phyloP scores from a whole-genome alignment of 805 yeast genomes.

The Blastobotrys chiropterorum region DNA sequence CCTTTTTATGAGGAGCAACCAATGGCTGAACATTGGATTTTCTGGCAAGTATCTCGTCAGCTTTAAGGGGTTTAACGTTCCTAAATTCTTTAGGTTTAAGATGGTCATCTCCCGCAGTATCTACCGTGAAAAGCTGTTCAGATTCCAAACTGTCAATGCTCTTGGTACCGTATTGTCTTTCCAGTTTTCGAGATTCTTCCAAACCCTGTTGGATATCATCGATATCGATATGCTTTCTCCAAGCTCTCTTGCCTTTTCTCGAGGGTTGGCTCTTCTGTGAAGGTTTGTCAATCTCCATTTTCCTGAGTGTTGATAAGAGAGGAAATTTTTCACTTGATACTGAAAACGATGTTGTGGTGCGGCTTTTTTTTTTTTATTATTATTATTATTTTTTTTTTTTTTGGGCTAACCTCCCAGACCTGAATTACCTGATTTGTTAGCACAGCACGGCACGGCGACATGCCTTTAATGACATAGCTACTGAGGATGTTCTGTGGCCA shows the following conservation, averaged over 20 bases:
- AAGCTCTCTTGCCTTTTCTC: conserved; percentile 85
- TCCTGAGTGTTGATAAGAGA: neutral
- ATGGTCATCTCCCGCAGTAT: conserved; percentile 55
- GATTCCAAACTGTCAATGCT: conserved; percentile 33
- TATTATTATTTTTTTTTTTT: too few species aligned
- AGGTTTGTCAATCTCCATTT: conserved; percentile 44
- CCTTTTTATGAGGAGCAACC: conserved; percentile 32
- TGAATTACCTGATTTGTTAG: too few species aligned
- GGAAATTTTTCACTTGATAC: neutral
- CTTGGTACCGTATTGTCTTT: conserved; percentile 22
- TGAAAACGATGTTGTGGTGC: neutral
- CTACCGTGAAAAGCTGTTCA: conserved; percentile 54
- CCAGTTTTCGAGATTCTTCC: conserved; percentile 61
- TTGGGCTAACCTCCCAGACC: too few species aligned
- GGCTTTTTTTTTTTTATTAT: conserved; percentile 1
- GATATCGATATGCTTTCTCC: conserved; percentile 89
- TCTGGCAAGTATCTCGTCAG: conserved; percentile 65
- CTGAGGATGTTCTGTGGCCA: too few species aligned
- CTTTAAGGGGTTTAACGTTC: conserved; percentile 43
- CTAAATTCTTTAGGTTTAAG: conserved; percentile 35
- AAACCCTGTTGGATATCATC: conserved; percentile 69
- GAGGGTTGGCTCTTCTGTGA: conserved; percentile 63
- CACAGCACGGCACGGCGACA: too few species aligned
- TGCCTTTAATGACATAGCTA: too few species aligned
- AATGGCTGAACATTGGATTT: conserved; percentile 75